Percentiles rank a stretch among this genome's conserved stretches.
These are phyloP conservation scores for Ascobolus immersus DNA, from an alignment of 495 filamentous ascomycete genomes.

Conservation along the genomic window DNA sequence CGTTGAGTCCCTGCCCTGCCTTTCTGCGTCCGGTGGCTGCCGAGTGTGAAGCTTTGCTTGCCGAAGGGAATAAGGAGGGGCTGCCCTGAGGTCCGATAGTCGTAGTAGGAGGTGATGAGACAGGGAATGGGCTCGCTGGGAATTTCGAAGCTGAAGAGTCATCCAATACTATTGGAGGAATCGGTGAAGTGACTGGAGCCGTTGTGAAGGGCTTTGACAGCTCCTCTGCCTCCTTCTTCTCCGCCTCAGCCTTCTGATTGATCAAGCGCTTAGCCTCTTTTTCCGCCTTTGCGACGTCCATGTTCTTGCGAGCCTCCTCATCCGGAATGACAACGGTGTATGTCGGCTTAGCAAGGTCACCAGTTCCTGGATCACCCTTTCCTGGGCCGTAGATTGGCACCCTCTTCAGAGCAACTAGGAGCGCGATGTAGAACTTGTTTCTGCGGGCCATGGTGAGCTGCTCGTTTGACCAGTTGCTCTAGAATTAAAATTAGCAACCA, in stretches of 20 bases:
- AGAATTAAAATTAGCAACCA: neutral
- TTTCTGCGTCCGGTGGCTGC: too few relatives aligned
- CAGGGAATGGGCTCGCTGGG: too few relatives aligned
- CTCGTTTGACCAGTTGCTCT: conserved; percentile 84
- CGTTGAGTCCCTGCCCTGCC: too few relatives aligned
- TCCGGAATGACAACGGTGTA: conserved; percentile 53
- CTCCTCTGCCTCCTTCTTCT: too few relatives aligned
- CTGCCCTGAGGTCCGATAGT: too few relatives aligned
- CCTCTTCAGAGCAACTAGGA: conserved; percentile 61
- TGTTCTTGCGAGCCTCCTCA: conserved; percentile 30
- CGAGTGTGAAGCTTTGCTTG: too few relatives aligned
- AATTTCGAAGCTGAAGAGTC: too few relatives aligned
- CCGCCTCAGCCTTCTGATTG: conserved; percentile 3
- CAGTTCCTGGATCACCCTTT: conserved; percentile 38
- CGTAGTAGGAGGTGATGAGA: too few relatives aligned
- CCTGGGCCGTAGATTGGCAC: conserved; percentile 70
- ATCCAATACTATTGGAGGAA: too few relatives aligned
- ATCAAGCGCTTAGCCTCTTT: conserved; percentile 37
- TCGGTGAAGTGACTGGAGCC: too few relatives aligned
- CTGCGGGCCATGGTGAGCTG: conserved; percentile 54
- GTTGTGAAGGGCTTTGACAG: too few relatives aligned
- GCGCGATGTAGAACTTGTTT: conserved; percentile 89
- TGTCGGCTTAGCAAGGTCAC: conserved; percentile 39
- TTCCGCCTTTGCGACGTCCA: conserved; percentile 31
- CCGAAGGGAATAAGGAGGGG: too few relatives aligned